Evolutionary conservation across 2,329 filamentous ascomycete genomes (phyloP).

Genomic region (Trichoderma sp.): DNA sequence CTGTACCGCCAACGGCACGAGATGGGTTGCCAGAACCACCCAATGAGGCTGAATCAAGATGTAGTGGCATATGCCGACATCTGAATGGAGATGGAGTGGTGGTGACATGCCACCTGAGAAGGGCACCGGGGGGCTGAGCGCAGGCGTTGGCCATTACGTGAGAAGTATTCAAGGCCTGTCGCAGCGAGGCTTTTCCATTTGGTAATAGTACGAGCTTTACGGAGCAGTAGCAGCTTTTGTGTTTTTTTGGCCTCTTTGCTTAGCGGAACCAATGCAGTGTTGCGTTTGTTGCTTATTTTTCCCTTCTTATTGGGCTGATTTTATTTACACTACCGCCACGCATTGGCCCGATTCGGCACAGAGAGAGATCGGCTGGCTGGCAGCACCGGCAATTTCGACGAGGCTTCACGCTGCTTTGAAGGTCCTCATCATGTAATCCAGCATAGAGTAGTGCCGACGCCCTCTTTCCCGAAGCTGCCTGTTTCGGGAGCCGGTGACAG

Average conservation of each 20-base stretch:
- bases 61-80: background rate
- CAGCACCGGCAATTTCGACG: background rate
- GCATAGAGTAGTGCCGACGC: background rate
- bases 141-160: slow-evolving; percentile 19
- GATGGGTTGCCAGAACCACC: slow-evolving; percentile 4
- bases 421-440: background rate
- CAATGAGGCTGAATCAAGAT: slow-evolving; percentile 13
- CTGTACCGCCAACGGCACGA: background rate
- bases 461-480: background rate
- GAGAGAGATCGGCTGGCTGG: background rate
- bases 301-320: background rate
- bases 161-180: slow-evolving; percentile 20
- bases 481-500: background rate
- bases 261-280: background rate
- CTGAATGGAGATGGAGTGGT: background rate
- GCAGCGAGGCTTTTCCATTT: slow-evolving; percentile 18
- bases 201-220: slow-evolving; percentile 15
- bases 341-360: background rate
- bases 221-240: background rate
- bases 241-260: background rate
- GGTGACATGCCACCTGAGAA: slow-evolving; percentile 12
- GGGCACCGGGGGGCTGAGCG: background rate
- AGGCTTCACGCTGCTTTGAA: background rate
- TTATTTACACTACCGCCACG: background rate
- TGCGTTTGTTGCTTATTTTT: background rate